Evolutionary conservation across 441 rosid species (phyloP), one percentile per base, ranked within the genome.

Genomic region (Populus trichocarpa): DNA sequence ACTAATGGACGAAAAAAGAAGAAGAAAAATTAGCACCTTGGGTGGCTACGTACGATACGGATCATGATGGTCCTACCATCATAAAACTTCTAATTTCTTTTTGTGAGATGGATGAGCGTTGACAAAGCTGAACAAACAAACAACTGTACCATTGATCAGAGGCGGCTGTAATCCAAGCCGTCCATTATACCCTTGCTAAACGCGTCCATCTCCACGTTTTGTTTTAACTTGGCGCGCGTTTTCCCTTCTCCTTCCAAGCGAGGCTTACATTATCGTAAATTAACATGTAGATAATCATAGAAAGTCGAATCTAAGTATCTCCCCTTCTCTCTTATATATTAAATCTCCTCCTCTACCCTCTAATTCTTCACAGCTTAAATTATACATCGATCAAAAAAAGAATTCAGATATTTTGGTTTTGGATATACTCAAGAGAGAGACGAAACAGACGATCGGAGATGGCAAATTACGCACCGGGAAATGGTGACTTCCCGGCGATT

Each of bases 101-200:
- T 30, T 30, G 8, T 35, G 8, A 18, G 61, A 18, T 25, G 26
- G 6, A 53, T 53, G 2, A 16, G 0, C 61, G 61, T 79, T 77
- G 86, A 81, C 70, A 76, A 71, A 23, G 1, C 33, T 65, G 69
- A 76, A n/a, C n/a, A n/a, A 25, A 63, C 36, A 10, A 79, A 67
- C n/a, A n/a, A 0, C n/a, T 59, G 32, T 30, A 73, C 87, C 89
- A 83, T 87, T 42, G 86, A 86, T 87, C n/a, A 42, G 67, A 81
- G 97, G 94, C 92, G 94, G 93, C 98, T 86, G 30, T 12, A 78
- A 81, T 87, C 79, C 72, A 69, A 73, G 22, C 90, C 95, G 81
- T 89, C 81, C 71, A 77, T 75, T 84, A 30, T 30, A 3, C 69
- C 2, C 50, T 42, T 42, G 64, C 75, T 75, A 1, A 9, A 35